Conservation (phyloP, 2,329 filamentous ascomycete genomes). For the Colletotrichum ledebouriae region DNA sequence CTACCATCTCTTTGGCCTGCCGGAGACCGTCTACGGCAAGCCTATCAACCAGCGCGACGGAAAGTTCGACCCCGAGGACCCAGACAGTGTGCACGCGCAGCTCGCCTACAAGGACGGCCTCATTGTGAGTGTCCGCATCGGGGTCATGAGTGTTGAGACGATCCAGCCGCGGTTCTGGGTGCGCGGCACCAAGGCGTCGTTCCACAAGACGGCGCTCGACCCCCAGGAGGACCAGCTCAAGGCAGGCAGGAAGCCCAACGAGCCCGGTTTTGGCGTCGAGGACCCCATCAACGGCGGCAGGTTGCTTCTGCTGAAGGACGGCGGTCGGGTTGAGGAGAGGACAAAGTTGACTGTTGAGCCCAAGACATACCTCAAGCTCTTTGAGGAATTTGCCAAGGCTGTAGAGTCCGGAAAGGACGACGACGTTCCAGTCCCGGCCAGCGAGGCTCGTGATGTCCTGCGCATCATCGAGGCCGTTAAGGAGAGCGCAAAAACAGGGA, state of each 20-base stretch:
- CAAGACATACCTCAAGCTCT: constrained; percentile 77
- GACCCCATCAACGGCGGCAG: constrained; percentile 67
- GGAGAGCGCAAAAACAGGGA: constrained; percentile 64
- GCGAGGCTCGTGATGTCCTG: constrained; percentile 67
- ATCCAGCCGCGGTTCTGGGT: constrained; percentile 83
- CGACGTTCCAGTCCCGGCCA: constrained; percentile 65
- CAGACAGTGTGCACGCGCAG: constrained; percentile 73
- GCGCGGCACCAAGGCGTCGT: constrained; percentile 79
- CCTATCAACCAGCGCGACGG: constrained; percentile 75
- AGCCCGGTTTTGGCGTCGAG: constrained; percentile 76
- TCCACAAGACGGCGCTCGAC: constrained; percentile 79
- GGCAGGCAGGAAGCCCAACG: constrained; percentile 71
- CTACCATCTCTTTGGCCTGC: constrained; percentile 78
- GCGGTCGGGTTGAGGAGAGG: constrained; percentile 64
- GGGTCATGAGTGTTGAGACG: constrained; percentile 76
- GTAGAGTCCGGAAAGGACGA: constrained; percentile 62
- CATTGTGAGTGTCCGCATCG: constrained; percentile 77
- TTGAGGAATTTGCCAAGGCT: constrained; percentile 65
- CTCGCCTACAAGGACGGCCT: constrained; percentile 75
- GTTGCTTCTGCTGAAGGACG: constrained; percentile 67
- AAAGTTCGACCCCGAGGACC: constrained; percentile 60
- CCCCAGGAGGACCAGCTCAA: constrained; percentile 82
- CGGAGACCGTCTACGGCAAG: constrained; percentile 75
- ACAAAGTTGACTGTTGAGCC: constrained; percentile 71
- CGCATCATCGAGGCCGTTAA: constrained; percentile 64